These are phyloP conservation scores for Plantago major DNA, from an alignment of 257 asterid species.

Conservation along the genomic window DNA sequence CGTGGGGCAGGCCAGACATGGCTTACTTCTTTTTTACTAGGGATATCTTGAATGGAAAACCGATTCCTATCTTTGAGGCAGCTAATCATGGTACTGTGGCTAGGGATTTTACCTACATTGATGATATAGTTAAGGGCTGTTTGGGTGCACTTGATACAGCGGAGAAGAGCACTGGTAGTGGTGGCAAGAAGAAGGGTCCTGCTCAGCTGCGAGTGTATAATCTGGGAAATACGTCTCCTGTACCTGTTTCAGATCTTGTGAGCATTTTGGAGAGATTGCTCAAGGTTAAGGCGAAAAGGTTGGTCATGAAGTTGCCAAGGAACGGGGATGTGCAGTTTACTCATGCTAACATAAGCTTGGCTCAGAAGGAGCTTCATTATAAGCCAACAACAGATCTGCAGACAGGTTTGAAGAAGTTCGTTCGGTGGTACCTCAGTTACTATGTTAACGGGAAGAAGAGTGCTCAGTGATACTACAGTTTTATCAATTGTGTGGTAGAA, in stretches of 20 bases:
- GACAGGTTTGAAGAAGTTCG: conserved; percentile 22
- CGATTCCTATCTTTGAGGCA: conserved; percentile 16
- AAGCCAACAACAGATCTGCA: conserved; percentile 23
- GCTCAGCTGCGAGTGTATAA: conserved; percentile 32
- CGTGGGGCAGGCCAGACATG: conserved; percentile 31
- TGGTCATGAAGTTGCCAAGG: conserved; percentile 21
- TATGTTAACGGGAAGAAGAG: conserved; percentile 67
- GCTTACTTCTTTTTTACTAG: conserved; percentile 23
- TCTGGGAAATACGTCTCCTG: conserved; percentile 22
- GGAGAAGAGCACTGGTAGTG: conserved; percentile 35
- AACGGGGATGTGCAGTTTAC: conserved; percentile 27
- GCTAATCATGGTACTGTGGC: conserved; percentile 22
- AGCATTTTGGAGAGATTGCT: conserved; percentile 21
- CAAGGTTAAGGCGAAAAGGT: conserved; percentile 19
- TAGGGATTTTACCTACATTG: conserved; percentile 35
- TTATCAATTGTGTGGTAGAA: conserved; percentile 52
- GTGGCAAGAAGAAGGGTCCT: conserved; percentile 31
- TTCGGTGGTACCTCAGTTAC: conserved; percentile 22
- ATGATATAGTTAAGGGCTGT: conserved; percentile 33
- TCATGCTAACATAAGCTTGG: conserved; percentile 24
- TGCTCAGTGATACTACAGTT: conserved; percentile 48
- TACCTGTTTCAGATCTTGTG: conserved; percentile 23
- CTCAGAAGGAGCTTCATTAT: conserved; percentile 20
- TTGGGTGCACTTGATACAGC: conserved; percentile 30
- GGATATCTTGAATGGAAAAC: conserved; percentile 24